Percentiles rank a stretch among this genome's conserved stretches.
Conservation (phyloP, 306 rosid species). For the Medicago truncatula region MtrunA17r5.0-ANR NC_053045.1:51970501-51971000, state of each 20-base stretch:
- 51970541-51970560: too few species aligned
- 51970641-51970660: too few species aligned
- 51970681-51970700: too few species aligned
- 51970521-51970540: too few species aligned
- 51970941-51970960: neutral
- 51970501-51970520: neutral
- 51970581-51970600: too few species aligned
- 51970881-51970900: neutral
- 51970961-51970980: slow-evolving; percentile 78
- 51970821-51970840: neutral
- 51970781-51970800: neutral
- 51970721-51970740: neutral
- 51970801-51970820: neutral
- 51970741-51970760: neutral
- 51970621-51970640: too few species aligned
- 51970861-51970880: neutral
- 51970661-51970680: too few species aligned
- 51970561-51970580: too few species aligned
- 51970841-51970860: neutral
- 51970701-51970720: neutral
- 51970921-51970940: neutral
- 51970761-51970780: neutral
- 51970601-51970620: too few species aligned
- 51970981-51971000: slow-evolving; percentile 71
- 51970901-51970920: neutral